A percentile compares a stretch with the other conserved stretches of the same genome.
Evolutionary conservation across 2,329 filamentous ascomycete genomes (phyloP).

Genomic region (Pseudogymnoascus sp.): DNA sequence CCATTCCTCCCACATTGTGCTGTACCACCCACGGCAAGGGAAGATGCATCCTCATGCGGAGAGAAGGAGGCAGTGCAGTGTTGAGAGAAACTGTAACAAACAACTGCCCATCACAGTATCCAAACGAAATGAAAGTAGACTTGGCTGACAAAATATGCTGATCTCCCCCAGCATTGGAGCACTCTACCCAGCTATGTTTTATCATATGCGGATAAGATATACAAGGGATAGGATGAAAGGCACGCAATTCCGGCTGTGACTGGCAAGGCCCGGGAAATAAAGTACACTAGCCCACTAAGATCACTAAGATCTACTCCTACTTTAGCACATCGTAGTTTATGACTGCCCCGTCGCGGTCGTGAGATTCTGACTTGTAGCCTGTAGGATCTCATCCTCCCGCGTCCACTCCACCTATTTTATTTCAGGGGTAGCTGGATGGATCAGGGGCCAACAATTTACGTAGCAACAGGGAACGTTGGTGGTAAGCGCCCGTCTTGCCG

Average conservation of each 20-base stretch:
- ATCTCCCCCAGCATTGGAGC: background rate
- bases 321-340: background rate
- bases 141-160: background rate
- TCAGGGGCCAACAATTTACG: background rate
- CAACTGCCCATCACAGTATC: background rate
- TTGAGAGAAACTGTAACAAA: background rate
- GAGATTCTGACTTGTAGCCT: background rate
- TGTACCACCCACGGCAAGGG: background rate
- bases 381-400: background rate
- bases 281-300: background rate
- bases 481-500: background rate
- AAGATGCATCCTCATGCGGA: background rate
- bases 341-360: background rate
- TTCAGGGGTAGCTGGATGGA: background rate
- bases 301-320: background rate
- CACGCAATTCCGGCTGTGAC: background rate
- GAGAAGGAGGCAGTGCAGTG: background rate
- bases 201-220: background rate
- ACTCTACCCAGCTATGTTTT: background rate
- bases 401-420: background rate
- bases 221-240: background rate
- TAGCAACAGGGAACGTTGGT: background rate
- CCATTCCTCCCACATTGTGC: background rate
- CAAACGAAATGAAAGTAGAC: slow-evolving; percentile 3
- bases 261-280: background rate